Percentiles rank a stretch among this genome's conserved stretches.
Conservation (phyloP, 148 eudicot genomes). For the Rheum nobile region DNA sequence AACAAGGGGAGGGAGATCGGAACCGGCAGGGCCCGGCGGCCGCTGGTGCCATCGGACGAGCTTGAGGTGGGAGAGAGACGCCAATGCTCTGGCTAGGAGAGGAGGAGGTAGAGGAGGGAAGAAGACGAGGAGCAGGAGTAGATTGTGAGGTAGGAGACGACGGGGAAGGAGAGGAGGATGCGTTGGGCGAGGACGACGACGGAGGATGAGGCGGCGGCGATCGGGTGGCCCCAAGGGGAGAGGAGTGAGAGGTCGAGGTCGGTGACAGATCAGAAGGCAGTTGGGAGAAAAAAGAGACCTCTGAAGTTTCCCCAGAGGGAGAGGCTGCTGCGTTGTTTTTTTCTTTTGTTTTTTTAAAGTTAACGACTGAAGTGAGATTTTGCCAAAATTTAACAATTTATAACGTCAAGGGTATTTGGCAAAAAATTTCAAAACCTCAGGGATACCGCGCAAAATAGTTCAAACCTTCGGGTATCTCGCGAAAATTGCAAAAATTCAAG, state of each 20-base stretch:
- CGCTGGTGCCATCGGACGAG: constrained; percentile 79
- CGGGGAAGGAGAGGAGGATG: constrained; percentile 47
- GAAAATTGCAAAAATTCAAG: no score
- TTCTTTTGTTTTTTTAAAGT: no score
- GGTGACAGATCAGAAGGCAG: constrained; percentile 43
- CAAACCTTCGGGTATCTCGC: no score
- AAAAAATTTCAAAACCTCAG: no score
- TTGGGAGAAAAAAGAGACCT: constrained; percentile 43
- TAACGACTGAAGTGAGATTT: no score
- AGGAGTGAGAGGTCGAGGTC: constrained; percentile 63
- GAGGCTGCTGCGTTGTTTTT: constrained; percentile 56
- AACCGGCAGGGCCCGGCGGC: no score
- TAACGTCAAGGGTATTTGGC: no score
- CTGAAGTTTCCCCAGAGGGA: constrained; percentile 70
- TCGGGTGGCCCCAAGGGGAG: constrained; percentile 75
- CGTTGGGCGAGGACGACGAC: constrained; percentile 30
- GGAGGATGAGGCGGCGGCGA: constrained; percentile 7
- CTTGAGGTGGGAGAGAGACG: constrained; percentile 21
- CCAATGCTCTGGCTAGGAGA: constrained; percentile 16
- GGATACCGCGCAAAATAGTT: no score
- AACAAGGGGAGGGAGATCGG: no score
- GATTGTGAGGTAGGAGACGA: constrained; percentile 20
- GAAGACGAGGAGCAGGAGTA: constrained; percentile 28
- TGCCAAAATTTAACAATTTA: no score
- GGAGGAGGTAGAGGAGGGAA: constrained; percentile 17